Evolutionary conservation across 257 asterid genomes (phyloP).

Genomic region (Schizonepeta tenuifolia): DNA sequence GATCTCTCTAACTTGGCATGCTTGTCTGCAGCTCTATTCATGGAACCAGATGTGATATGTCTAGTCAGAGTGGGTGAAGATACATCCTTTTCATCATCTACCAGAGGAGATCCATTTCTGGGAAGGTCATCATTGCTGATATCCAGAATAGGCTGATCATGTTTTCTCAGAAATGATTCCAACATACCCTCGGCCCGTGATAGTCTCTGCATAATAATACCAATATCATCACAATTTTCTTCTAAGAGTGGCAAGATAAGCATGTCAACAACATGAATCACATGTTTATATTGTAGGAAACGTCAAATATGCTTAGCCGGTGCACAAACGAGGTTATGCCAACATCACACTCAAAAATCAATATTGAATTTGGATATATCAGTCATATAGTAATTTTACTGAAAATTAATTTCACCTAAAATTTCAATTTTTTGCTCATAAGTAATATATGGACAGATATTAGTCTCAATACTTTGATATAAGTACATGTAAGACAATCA

Average conservation of each 20-base stretch:
- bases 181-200: not conserved
- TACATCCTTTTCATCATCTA: not conserved
- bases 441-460: not conserved
- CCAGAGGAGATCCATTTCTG: not conserved
- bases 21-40: conserved; percentile 36
- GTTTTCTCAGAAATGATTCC: not conserved
- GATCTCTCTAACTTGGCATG: conserved; percentile 83
- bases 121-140: not conserved
- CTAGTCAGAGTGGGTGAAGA: not conserved
- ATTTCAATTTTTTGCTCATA: too few species aligned
- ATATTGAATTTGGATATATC: not conserved
- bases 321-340: not conserved
- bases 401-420: too few species aligned
- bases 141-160: not conserved
- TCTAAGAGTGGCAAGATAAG: not conserved
- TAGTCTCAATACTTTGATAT: not conserved
- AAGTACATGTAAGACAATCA: not conserved
- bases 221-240: not conserved
- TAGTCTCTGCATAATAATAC: not conserved
- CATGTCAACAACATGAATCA: not conserved
- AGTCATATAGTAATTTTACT: not conserved
- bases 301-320: too few species aligned
- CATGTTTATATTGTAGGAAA: not conserved
- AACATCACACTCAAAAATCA: not conserved
- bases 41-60: not conserved